phyloP scores from a whole-genome alignment of 306 rosid genomes.

The Gastrolobium villosum region DNA sequence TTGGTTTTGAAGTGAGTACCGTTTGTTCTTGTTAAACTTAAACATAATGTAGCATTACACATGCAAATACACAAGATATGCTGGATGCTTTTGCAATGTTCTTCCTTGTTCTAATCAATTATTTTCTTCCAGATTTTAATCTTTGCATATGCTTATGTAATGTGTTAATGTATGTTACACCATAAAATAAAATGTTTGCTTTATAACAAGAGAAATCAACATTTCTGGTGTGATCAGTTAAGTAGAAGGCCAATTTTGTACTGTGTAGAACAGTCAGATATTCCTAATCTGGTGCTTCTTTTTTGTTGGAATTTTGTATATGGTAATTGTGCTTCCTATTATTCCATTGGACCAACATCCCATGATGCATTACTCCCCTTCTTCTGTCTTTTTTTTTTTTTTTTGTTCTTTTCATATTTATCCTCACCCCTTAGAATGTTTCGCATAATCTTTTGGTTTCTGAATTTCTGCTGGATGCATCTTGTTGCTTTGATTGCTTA shows the following conservation, averaged over 20 bases:
- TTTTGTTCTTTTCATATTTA: slow-evolving; percentile 1
- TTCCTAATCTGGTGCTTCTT: neutral
- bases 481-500: slow-evolving; percentile 24
- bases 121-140: slow-evolving; percentile 12
- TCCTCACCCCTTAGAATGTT: neutral
- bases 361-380: neutral
- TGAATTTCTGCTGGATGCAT: neutral
- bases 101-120: slow-evolving; percentile 7
- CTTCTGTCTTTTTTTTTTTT: neutral
- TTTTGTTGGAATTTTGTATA: slow-evolving; percentile 8
- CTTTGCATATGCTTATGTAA: neutral
- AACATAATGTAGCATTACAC: slow-evolving; percentile 27
- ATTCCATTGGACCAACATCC: slow-evolving; percentile 16
- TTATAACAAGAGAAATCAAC: slow-evolving; percentile 1
- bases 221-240: neutral
- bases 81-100: slow-evolving; percentile 4
- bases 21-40: slow-evolving; percentile 29
- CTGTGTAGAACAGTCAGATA: neutral
- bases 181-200: neutral
- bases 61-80: slow-evolving; percentile 1
- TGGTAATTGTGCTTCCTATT: neutral
- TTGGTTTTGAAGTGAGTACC: slow-evolving; percentile 57
- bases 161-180: neutral
- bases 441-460: neutral
- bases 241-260: neutral